Evolutionary conservation across 139 green algal genomes (phyloP), one percentile per base, ranked within the genome.

Genomic region (Chlamydomonas urium): DNA sequence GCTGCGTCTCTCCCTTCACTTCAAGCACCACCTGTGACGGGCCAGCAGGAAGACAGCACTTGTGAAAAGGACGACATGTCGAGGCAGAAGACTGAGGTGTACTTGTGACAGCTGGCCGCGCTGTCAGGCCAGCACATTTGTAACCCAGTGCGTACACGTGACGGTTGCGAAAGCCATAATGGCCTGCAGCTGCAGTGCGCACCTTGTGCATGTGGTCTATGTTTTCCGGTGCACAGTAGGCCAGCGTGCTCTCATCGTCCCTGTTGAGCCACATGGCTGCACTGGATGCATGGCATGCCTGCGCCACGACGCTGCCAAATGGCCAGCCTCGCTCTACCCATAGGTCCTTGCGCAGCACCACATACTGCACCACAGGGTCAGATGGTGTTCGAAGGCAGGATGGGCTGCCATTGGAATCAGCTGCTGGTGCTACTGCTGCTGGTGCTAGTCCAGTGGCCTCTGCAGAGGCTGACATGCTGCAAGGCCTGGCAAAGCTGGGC

Each of bases 181-280:
- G 8, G 42, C 14, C 14, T 50, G 42, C 42, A 50, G 14, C 45
- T 56, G 45, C 45, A 56, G 45, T 21, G 29, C 10, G 24, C 53
- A 94, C 94, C 88, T 98, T 98, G 77, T 86, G 88, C 94, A 98
- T 98, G 66, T 92, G 78, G 73, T 97, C 90, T 2, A 98, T 66
- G 31, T 92, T 87, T 0, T 88, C 81, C 0, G 69, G 57, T 4
- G 77, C 38, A 23, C 87, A 89, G 74, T 98, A 98, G 14, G 68
- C 21, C 19, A 77, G 57, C 2, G 89, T 93, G 0, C 62, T 34
- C 0, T 74, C 53, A 57, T 71, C 63, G 26, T 71, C 63, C 37
- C 67, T 56, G 45, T 76, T 31, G 36, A 79, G 38, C 87, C 91
- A 97, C 56, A 97, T 68, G 4, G 92, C 94, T 3, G 94, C 93